These are phyloP conservation scores for Coprinopsis sp. DNA, from an alignment of 768 basidiomycete genomes.

Conservation along the genomic window DNA sequence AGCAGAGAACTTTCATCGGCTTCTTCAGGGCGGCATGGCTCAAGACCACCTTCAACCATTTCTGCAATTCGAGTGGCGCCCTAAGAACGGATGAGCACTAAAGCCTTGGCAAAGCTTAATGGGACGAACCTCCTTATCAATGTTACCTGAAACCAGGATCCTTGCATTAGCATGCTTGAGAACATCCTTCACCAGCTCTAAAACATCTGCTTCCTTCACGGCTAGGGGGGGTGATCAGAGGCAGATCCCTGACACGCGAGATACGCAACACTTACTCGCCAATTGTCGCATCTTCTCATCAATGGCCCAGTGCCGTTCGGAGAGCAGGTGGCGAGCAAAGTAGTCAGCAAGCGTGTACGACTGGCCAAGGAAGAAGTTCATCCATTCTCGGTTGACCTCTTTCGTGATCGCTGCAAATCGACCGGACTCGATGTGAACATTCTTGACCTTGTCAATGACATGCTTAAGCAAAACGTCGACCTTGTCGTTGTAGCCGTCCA, in stretches of 20 bases:
- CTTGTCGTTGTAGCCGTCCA: slow-evolving; percentile 93
- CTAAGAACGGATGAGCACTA: too few species aligned
- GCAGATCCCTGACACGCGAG: neutral
- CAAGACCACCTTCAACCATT: slow-evolving; percentile 63
- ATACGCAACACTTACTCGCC: slow-evolving; percentile 46
- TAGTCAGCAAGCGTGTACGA: slow-evolving; percentile 78
- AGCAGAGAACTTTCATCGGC: slow-evolving; percentile 56
- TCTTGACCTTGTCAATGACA: slow-evolving; percentile 65
- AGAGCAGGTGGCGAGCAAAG: slow-evolving; percentile 65
- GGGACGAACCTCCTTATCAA: slow-evolving; percentile 68
- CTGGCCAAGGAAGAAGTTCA: slow-evolving; percentile 84
- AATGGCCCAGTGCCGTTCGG: slow-evolving; percentile 69
- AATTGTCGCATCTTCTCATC: slow-evolving; percentile 75
- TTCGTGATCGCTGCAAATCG: slow-evolving; percentile 82
- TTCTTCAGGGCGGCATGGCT: slow-evolving; percentile 47
- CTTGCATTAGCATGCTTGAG: slow-evolving; percentile 64
- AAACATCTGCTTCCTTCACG: slow-evolving; percentile 66
- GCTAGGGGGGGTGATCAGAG: slow-evolving; percentile 37
- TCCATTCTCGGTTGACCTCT: slow-evolving; percentile 71
- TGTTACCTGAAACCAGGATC: slow-evolving; percentile 79
- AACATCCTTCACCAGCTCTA: slow-evolving; percentile 53
- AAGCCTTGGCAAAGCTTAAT: neutral
- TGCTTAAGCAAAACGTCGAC: slow-evolving; percentile 66
- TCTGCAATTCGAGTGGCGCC: slow-evolving; percentile 74
- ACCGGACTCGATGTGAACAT: slow-evolving; percentile 59